These are phyloP conservation scores for Lepidium africanum DNA, from an alignment of 345 rosid species.

Conservation along the genomic window DNA sequence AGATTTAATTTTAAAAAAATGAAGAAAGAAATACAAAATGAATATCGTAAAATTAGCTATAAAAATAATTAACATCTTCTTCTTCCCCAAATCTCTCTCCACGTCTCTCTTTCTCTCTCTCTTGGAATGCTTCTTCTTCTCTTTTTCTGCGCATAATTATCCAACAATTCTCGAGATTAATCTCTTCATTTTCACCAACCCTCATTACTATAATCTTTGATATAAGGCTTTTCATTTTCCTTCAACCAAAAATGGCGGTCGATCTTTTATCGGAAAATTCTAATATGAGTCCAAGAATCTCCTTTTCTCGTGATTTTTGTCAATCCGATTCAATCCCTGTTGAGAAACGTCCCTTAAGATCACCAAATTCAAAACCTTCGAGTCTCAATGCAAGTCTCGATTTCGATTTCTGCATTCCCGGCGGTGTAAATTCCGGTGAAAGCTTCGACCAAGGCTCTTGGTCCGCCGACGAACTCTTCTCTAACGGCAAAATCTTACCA, in stretches of 20 bases:
- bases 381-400: slow-evolving; percentile 41
- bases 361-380: slow-evolving; percentile 37
- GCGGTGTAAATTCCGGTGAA: slow-evolving; percentile 27
- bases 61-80: slow-evolving; percentile 19
- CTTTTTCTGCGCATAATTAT: slow-evolving; percentile 4
- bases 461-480: slow-evolving; percentile 56
- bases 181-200: not conserved
- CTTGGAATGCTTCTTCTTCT: not conserved
- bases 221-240: not conserved
- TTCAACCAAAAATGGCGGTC: slow-evolving; percentile 42
- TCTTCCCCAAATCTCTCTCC: slow-evolving; percentile 15
- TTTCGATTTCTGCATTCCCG: slow-evolving; percentile 42
- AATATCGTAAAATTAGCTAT: not conserved
- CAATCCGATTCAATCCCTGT: slow-evolving; percentile 42
- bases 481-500: slow-evolving; percentile 44
- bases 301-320: slow-evolving; percentile 67
- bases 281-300: slow-evolving; percentile 65
- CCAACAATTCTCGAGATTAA: not conserved
- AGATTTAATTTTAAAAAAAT: not conserved
- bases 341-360: slow-evolving; percentile 41
- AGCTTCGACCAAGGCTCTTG: slow-evolving; percentile 41
- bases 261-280: slow-evolving; percentile 52
- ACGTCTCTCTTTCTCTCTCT: slow-evolving; percentile 13
- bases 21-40: not conserved
- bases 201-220: not conserved